Evolutionary conservation across 192 early-diverging fungal genomes (phyloP), one percentile per base, ranked within the genome.

Genomic region (Paraglomus occultum): DNA sequence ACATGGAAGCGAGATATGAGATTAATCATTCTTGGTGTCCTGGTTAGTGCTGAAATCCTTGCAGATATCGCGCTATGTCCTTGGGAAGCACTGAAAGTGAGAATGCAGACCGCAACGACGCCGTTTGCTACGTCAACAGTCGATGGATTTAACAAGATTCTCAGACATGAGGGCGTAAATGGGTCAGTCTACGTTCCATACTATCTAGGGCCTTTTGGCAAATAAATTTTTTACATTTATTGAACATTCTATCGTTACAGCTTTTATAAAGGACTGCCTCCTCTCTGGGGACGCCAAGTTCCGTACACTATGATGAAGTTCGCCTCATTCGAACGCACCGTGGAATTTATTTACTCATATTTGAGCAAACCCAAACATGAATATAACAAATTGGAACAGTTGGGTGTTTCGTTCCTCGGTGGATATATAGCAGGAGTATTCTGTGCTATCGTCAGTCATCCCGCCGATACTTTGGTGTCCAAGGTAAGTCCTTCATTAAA

Each of bases 261-360:
- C 5, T 89, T 90, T 77, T 90, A 87, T 77, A 84, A 81, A 64
- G 89, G 89, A 20, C 70, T 94, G 38, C 76, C 80, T 18, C 91
- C 91, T 52, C 84, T 94, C 71, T 92, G 89, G 92, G 76, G 82
- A 72, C 84, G 74, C 65, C 92, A 92, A 83, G 85, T 94, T 58
- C 91, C 92, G 40, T 92, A 92, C 84, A 92, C 90, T 54, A 90
- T 91, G 81, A 87, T 88, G 77, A 92, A 92, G 79, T 94, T 92
- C 70, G 92, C 85, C 74, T 84, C 88, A 63, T 94, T 92, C 76
- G 92, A 94, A 81, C 88, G 82, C 71, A 85, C 83, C 7, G 88
- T 88, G 50, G 87, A 87, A 77, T 71, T 76, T 51, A 87, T 91
- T 73, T 90, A 90, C 80, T 73, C 67, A 72, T 83, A 77, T n/a